A percentile compares a stretch with the other conserved stretches of the same genome.
phyloP scores from a whole-genome alignment of 768 basidiomycete genomes.

The Chalciporus sphaerocephalus region DNA sequence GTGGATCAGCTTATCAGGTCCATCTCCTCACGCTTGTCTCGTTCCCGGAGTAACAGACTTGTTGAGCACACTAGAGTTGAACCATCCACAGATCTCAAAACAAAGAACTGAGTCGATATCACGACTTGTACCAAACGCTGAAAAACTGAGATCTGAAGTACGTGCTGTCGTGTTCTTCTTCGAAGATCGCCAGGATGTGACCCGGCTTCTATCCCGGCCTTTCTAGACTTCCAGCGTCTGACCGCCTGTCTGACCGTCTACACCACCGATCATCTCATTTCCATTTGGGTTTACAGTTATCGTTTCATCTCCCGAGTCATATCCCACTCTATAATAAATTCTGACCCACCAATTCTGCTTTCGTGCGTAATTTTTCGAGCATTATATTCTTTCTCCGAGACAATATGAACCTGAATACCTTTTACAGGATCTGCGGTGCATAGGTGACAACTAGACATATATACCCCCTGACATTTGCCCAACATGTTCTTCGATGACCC shows the following conservation, averaged over 20 bases:
- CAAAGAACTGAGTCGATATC: constrained; percentile 2
- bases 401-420: constrained; percentile 7
- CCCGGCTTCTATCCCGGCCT: constrained; percentile 2
- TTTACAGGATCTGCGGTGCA: constrained; percentile 20
- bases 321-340: constrained; percentile 8
- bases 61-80: not conserved
- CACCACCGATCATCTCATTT: not conserved
- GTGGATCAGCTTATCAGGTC: constrained; percentile 11
- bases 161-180: not conserved
- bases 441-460: constrained; percentile 16
- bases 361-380: constrained; percentile 14
- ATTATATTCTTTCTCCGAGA: not conserved
- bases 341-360: not conserved
- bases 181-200: not conserved
- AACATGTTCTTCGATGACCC: constrained; percentile 30
- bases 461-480: constrained; percentile 19
- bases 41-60: not conserved
- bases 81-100: not conserved
- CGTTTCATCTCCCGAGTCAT: constrained; percentile 17
- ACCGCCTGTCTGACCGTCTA: not conserved
- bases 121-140: constrained; percentile 3
- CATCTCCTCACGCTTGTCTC: not conserved
- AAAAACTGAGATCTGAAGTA: constrained; percentile 2
- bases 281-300: constrained; percentile 3
- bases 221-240: constrained; percentile 6